A percentile compares a stretch with the other conserved stretches of the same genome.
Conservation (phyloP, 148 eudicot genomes). For the Silene latifolia region DNA sequence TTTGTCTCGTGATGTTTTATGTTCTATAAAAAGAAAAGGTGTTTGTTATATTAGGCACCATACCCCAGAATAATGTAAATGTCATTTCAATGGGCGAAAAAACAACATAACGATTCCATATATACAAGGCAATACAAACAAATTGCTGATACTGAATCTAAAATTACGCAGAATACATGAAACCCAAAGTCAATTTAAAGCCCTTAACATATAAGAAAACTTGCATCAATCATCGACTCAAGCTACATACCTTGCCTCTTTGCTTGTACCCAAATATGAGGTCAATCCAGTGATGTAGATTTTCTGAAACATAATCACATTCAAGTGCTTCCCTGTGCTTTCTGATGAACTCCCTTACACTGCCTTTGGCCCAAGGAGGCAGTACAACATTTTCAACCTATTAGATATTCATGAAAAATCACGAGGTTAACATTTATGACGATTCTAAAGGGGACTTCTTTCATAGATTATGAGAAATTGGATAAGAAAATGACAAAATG, state of each 20-base stretch:
- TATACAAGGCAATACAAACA: neutral
- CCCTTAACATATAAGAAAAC: neutral
- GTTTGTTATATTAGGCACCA: neutral
- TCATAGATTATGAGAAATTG: conserved; percentile 1
- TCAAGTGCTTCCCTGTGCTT: conserved; percentile 95
- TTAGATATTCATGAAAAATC: neutral
- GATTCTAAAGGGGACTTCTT: neutral
- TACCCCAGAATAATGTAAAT: neutral
- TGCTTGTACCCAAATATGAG: conserved; percentile 92
- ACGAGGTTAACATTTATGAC: neutral
- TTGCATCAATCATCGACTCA: neutral
- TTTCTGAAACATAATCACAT: conserved; percentile 91
- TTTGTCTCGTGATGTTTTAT: neutral
- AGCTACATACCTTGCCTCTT: conserved; percentile 82
- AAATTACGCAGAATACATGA: neutral
- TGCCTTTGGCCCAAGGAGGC: conserved; percentile 98
- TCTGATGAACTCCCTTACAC: conserved; percentile 86
- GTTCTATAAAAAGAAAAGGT: neutral
- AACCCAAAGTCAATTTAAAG: neutral
- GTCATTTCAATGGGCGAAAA: neutral
- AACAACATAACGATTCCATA: neutral
- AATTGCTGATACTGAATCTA: neutral
- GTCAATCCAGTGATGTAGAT: conserved; percentile 99
- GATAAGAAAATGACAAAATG: neutral
- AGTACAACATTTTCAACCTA: conserved; percentile 84